These are phyloP conservation scores for Schwanniomyces vanrijiae DNA, from an alignment of 805 yeast species.

Conservation along the genomic window DNA sequence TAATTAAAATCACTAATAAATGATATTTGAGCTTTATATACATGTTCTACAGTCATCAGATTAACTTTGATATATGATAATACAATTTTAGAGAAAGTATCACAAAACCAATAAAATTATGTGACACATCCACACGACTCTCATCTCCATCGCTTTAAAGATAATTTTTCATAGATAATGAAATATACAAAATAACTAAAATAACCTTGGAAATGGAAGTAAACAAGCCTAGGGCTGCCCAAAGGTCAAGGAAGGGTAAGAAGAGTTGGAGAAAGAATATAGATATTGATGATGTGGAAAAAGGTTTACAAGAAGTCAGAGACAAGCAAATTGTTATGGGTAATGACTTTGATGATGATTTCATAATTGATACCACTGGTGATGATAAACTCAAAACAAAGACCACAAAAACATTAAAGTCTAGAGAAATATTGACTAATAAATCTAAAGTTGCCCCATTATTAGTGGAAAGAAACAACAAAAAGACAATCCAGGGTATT, in stretches of 20 bases:
- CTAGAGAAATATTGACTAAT: slow-evolving; percentile 66
- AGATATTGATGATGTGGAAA: slow-evolving; percentile 77
- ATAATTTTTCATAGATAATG: not conserved
- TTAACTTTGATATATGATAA: no score
- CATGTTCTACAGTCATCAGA: no score
- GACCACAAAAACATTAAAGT: slow-evolving; percentile 48
- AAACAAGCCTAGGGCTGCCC: slow-evolving; percentile 58
- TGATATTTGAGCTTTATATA: no score
- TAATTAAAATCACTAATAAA: no score
- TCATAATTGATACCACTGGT: slow-evolving; percentile 43
- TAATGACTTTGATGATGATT: slow-evolving; percentile 60
- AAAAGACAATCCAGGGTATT: slow-evolving; percentile 57
- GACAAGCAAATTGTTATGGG: slow-evolving; percentile 61
- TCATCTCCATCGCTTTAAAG: not conserved
- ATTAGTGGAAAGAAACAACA: slow-evolving; percentile 33
- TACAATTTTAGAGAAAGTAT: no score
- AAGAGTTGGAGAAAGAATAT: slow-evolving; percentile 92
- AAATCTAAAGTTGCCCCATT: slow-evolving; percentile 79
- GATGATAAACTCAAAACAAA: slow-evolving; percentile 47
- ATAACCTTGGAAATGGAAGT: slow-evolving; percentile 8
- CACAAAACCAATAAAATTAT: not conserved
- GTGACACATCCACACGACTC: not conserved
- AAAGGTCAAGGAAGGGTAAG: slow-evolving; percentile 88
- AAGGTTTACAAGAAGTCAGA: slow-evolving; percentile 64
- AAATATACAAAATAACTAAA: not conserved